These are phyloP conservation scores for Prorocentrum cordatum DNA, from an alignment of 169 alveolate genomes.

Conservation along the genomic window DNA sequence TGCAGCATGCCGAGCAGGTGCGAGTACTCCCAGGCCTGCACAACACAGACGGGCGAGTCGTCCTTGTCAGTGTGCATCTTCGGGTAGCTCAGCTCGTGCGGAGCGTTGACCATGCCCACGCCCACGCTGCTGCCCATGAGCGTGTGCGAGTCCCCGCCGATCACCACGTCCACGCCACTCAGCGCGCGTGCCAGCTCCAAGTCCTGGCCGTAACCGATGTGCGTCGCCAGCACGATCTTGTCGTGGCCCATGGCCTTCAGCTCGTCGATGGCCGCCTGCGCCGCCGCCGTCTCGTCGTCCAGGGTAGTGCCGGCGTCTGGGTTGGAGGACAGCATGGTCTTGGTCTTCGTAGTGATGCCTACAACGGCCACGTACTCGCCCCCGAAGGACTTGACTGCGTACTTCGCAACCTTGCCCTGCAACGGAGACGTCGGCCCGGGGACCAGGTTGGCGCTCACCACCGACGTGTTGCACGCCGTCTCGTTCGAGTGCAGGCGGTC, in stretches of 20 bases:
- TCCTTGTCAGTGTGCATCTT: background rate
- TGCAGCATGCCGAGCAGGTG: background rate
- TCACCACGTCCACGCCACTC: background rate
- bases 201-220: conserved; percentile 4
- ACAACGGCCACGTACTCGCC: background rate
- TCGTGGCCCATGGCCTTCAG: background rate
- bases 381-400: background rate
- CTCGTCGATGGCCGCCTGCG: background rate
- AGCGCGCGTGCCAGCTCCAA: background rate
- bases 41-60: background rate
- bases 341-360: background rate
- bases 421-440: background rate
- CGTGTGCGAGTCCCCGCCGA: conserved; percentile 7
- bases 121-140: background rate
- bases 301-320: background rate
- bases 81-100: background rate
- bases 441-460: background rate
- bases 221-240: background rate
- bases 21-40: conserved; percentile 12
- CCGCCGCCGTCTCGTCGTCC: background rate
- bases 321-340: background rate
- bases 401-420: background rate
- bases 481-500: background rate
- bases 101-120: background rate
- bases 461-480: background rate